Percentiles rank a stretch among this genome's conserved stretches.
These are phyloP conservation scores for Gracilaria domingensis DNA, from an alignment of 23 red algal genomes.

Conservation along the genomic window DNA sequence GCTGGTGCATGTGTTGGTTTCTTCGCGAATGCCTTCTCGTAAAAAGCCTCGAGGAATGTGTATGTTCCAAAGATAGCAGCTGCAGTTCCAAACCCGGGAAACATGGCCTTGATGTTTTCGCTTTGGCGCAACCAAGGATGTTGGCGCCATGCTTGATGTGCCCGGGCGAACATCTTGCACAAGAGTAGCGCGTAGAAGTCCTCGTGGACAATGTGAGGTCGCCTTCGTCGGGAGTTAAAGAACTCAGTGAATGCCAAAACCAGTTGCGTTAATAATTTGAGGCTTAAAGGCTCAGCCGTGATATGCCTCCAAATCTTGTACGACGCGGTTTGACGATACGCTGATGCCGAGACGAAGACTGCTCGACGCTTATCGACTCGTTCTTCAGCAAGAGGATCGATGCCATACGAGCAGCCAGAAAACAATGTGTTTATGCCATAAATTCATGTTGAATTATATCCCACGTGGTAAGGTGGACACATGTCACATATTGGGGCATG, in stretches of 20 bases:
- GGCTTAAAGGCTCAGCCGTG: neutral
- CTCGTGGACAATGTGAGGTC: too few species aligned
- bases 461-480: neutral
- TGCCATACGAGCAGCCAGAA: too few species aligned
- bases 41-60: slow-evolving; percentile 67
- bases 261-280: neutral
- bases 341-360: too few species aligned
- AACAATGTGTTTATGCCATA: neutral
- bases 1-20: slow-evolving; percentile 36
- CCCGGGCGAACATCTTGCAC: slow-evolving; percentile 49
- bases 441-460: neutral
- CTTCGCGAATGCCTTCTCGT: slow-evolving; percentile 54
- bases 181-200: neutral
- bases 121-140: slow-evolving; percentile 64
- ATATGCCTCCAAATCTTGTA: neutral
- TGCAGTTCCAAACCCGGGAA: slow-evolving; percentile 65
- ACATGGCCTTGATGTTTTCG: slow-evolving; percentile 46
- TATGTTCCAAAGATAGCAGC: slow-evolving; percentile 56
- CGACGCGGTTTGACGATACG: neutral
- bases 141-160: slow-evolving; percentile 50
- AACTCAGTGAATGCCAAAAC: neutral
- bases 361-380: too few species aligned
- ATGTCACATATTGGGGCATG: neutral
- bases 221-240: too few species aligned
- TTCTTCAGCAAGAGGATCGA: neutral